These are phyloP conservation scores for Boeremia exigua DNA, from an alignment of 2,329 filamentous ascomycete species.

Conservation along the genomic window DNA sequence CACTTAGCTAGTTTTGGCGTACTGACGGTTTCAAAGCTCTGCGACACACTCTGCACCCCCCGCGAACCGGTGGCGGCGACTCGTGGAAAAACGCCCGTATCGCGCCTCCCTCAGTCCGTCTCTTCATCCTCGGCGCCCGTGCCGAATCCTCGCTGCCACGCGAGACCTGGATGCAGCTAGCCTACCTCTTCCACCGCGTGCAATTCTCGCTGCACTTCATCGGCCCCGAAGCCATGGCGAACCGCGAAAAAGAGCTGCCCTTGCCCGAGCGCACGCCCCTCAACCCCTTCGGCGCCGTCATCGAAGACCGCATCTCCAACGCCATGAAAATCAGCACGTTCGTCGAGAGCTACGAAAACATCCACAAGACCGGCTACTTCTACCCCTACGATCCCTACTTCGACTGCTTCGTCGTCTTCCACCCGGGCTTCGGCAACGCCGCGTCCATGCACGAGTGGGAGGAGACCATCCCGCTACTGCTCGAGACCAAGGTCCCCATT, in stretches of 20 bases:
- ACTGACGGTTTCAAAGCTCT: constrained; percentile 64
- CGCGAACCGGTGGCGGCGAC: constrained; percentile 74
- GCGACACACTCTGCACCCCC: constrained; percentile 91
- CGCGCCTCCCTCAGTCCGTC: constrained; percentile 83
- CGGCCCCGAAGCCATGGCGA: constrained; percentile 93
- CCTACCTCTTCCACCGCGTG: constrained; percentile 93
- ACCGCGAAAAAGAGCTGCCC: constrained; percentile 91
- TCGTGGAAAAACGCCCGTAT: constrained; percentile 80
- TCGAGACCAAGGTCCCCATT: constrained; percentile 95
- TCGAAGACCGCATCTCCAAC: constrained; percentile 87
- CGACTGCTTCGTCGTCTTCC: constrained; percentile 96
- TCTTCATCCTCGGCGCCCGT: constrained; percentile 92
- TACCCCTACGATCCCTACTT: constrained; percentile 97
- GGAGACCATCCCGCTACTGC: constrained; percentile 82
- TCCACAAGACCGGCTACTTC: constrained; percentile 90
- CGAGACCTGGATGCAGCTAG: constrained; percentile 90
- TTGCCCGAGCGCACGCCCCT: constrained; percentile 81
- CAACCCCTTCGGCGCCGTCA: constrained; percentile 92
- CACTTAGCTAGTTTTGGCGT: neutral
- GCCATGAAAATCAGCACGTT: constrained; percentile 97
- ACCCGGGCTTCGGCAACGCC: constrained; percentile 93
- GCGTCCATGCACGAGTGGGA: constrained; percentile 94
- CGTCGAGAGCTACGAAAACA: constrained; percentile 96
- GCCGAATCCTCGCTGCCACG: constrained; percentile 97
- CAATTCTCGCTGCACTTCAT: constrained; percentile 92